phyloP scores from a whole-genome alignment of 2,329 filamentous ascomycete genomes.

The Colletotrichum sp. region DNA sequence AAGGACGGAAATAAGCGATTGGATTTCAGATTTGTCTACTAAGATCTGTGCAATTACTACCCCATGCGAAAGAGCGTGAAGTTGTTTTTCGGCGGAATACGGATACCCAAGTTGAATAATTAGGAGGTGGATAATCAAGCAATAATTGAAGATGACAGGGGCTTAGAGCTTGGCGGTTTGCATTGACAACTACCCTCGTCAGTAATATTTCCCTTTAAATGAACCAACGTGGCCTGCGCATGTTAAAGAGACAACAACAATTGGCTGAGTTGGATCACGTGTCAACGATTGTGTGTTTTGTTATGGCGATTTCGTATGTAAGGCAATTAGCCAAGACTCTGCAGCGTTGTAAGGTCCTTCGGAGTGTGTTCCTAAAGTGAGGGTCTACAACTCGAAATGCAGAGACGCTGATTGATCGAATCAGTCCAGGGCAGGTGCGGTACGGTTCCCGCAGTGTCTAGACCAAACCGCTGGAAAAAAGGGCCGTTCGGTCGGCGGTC shows the following conservation, averaged over 20 bases:
- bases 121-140: background rate
- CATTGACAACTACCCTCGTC: background rate
- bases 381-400: background rate
- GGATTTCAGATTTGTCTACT: constrained; percentile 21
- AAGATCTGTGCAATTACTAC: background rate
- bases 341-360: background rate
- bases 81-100: background rate
- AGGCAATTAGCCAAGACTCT: background rate
- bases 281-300: background rate
- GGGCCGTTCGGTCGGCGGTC: constrained; percentile 4
- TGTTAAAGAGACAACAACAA: background rate
- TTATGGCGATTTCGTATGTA: background rate
- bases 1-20: constrained; percentile 52
- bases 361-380: background rate
- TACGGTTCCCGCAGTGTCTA: background rate
- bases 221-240: background rate
- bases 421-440: background rate
- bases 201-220: background rate
- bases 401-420: background rate
- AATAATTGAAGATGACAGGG: background rate
- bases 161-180: background rate
- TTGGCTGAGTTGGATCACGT: background rate
- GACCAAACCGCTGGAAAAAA: constrained; percentile 3
- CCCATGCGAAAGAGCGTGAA: background rate
- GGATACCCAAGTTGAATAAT: background rate